A percentile compares a stretch with the other conserved stretches of the same genome.
These are phyloP conservation scores for Aspergillus fischeri DNA, from an alignment of 2,329 filamentous ascomycete genomes.

Conservation along the genomic window DNA sequence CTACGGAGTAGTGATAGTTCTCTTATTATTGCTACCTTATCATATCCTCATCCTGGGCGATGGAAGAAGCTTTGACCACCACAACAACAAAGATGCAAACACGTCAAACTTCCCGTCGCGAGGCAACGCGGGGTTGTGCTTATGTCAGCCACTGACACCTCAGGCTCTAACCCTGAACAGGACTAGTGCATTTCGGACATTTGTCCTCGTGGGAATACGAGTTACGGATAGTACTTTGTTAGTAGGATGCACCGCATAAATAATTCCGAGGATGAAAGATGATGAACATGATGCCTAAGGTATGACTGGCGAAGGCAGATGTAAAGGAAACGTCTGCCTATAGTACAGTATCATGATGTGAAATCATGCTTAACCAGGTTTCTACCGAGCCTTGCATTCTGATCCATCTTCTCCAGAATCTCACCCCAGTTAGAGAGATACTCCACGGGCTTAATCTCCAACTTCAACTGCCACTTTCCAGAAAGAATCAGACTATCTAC, in stretches of 20 bases:
- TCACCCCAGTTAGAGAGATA: not conserved
- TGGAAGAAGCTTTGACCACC: not conserved
- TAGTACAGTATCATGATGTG: not conserved
- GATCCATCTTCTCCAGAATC: not conserved
- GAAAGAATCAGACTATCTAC: not conserved
- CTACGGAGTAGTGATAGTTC: not conserved
- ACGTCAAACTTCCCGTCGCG: not conserved
- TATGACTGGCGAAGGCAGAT: not conserved
- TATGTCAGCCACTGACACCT: not conserved
- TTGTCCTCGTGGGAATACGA: not conserved
- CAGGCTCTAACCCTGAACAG: not conserved
- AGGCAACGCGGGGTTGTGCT: not conserved
- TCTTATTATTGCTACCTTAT: not conserved
- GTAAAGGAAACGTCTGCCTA: not conserved
- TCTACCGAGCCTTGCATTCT: not conserved
- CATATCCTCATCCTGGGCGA: not conserved
- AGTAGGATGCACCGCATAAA: too few species aligned
- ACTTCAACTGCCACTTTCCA: not conserved
- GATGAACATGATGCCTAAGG: not conserved
- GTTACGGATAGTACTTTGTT: not conserved
- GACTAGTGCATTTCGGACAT: not conserved
- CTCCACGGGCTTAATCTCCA: not conserved
- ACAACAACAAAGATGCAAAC: not conserved
- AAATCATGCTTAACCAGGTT: not conserved
- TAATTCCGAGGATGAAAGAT: not conserved